Evolutionary conservation across 805 yeast genomes (phyloP).

Genomic region (Yamadazyma akitaensis): DNA sequence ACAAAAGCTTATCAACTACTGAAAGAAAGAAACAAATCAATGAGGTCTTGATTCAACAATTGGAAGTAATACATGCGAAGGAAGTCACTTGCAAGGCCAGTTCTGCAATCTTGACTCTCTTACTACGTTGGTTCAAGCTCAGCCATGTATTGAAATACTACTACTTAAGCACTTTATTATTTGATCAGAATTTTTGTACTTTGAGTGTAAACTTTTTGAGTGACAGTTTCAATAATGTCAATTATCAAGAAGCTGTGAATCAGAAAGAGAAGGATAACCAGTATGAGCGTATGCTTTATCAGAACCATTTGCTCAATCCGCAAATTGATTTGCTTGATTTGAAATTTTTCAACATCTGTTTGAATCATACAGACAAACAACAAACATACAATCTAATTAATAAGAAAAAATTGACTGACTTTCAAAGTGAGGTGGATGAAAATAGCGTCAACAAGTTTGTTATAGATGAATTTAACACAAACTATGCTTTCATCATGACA

Average conservation of each 20-base stretch:
- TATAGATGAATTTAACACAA: slow-evolving; percentile 29
- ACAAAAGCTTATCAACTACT: not conserved
- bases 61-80: slow-evolving; percentile 58
- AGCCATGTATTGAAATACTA: slow-evolving; percentile 80
- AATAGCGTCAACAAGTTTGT: slow-evolving; percentile 19
- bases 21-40: slow-evolving; percentile 19
- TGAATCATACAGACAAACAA: slow-evolving; percentile 3
- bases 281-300: slow-evolving; percentile 33
- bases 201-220: slow-evolving; percentile 30
- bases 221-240: slow-evolving; percentile 33
- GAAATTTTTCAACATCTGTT: slow-evolving; percentile 39
- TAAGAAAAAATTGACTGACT: slow-evolving; percentile 22
- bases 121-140: slow-evolving; percentile 75
- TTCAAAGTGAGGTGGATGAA: slow-evolving; percentile 25
- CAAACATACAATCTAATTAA: slow-evolving; percentile 26
- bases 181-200: slow-evolving; percentile 62
- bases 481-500: slow-evolving; percentile 46
- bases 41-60: slow-evolving; percentile 33
- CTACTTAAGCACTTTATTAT: slow-evolving; percentile 64
- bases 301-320: slow-evolving; percentile 41
- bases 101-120: slow-evolving; percentile 46
- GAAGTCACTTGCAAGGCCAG: slow-evolving; percentile 61
- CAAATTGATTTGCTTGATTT: slow-evolving; percentile 27
- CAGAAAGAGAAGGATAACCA: slow-evolving; percentile 17
- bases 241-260: slow-evolving; percentile 22